Base-by-base conservation (phyloP, 2,329 filamentous ascomycete genomes). In the Xylaria sp. region DNA sequence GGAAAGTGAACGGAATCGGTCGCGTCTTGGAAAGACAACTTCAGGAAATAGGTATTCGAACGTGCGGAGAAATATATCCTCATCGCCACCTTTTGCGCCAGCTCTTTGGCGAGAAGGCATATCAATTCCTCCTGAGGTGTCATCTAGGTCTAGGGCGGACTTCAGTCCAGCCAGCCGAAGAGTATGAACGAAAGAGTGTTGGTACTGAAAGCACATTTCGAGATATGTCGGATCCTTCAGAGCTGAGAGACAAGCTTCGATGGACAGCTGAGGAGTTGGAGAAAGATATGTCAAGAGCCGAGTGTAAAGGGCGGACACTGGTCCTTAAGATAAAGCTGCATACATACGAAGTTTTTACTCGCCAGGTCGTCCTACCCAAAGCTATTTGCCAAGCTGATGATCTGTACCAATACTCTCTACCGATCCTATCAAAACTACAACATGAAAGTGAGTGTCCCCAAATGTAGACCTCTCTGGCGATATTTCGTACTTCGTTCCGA, bases 1-100 rank as follows among this genome's bases (percentile, higher is more conserved):
- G 96, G 41, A 98, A 98, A 78, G 92, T 98, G 52, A 98, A 98
- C 73, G 96, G 96, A 0, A 88, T 99, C n/a, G 96, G 96, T 0
- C 89, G 96, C 25, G 96, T 98, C 0, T 91, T 98, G 70, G 96
- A 98, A 81, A 89, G 96, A 66, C 94, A 99, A 78, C 87, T 99
- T 1, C 89, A 93, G 54, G 93, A 95, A 3, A 90, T 98, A 55
- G 94, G 94, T 0, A 87, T 98, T 75, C 92, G 92, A 78, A 96
- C 90, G 0, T 98, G 94, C 77, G 94, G 94, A 2, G 94, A 98
- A 73, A 92, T 98, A 5, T 97, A 94, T 76, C 81, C 85, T 0
- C 87, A 95, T 28, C 88, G 96, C 9, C 90, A 91, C 20, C 90
- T 91, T 70, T 81, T 98, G 3, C 86, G 88, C 15, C 90, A 88